Percentiles rank a stretch among this genome's conserved stretches.
Evolutionary conservation across 2,329 filamentous ascomycete species (phyloP).

Genomic region (Aspergillus arachidicola): DNA sequence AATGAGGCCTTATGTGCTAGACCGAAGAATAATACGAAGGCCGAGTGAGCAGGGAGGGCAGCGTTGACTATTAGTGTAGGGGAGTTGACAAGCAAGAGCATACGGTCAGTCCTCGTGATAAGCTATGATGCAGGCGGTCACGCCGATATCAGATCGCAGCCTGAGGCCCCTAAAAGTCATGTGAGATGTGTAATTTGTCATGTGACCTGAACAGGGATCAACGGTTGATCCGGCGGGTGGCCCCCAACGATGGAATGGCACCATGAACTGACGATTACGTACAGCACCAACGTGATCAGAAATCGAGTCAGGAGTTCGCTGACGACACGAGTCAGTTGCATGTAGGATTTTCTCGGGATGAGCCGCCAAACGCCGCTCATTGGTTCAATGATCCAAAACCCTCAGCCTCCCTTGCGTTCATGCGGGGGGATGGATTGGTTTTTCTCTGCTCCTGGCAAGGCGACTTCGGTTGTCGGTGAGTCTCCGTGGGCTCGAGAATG

Average conservation of each 20-base stretch:
- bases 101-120: conserved; percentile 14
- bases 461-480: not conserved
- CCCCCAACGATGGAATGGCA: not conserved
- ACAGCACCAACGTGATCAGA: not conserved
- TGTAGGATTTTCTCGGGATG: conserved; percentile 15
- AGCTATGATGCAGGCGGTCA: conserved; percentile 16
- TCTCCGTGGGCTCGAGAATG: not conserved
- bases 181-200: not conserved
- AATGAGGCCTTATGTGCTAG: not conserved
- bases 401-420: conserved; percentile 13
- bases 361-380: conserved; percentile 13
- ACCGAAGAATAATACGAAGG: not conserved
- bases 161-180: conserved; percentile 14
- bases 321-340: conserved; percentile 26
- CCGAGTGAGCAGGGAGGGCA: not conserved
- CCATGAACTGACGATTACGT: conserved; percentile 3
- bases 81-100: conserved; percentile 5
- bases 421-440: conserved; percentile 16
- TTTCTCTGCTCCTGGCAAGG: not conserved
- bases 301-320: conserved; percentile 16
- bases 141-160: conserved; percentile 3
- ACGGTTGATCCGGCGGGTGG: not conserved
- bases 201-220: conserved; percentile 5
- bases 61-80: not conserved
- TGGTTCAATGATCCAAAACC: conserved; percentile 11